Evolutionary conservation across 208 protist genomes (phyloP).

Genomic region (Trypanosoma mega): DNA sequence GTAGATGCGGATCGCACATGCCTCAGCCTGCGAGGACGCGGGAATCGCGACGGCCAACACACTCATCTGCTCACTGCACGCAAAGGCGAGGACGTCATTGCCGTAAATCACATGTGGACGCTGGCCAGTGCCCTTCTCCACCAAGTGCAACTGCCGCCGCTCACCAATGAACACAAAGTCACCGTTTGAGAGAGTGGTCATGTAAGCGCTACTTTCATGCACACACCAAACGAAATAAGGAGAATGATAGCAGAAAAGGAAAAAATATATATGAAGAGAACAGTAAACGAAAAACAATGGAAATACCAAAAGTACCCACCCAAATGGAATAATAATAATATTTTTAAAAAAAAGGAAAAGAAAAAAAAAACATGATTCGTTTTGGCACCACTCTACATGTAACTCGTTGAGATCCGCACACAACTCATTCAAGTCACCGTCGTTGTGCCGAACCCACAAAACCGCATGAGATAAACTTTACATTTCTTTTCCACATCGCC

Average conservation of each 20-base stretch:
- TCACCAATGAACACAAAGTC: constrained; percentile 18
- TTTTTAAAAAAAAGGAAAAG: neutral
- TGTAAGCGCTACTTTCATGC: neutral
- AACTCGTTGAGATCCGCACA: too few species aligned
- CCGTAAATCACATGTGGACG: constrained; percentile 36
- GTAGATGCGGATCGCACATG: constrained; percentile 35
- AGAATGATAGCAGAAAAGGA: neutral
- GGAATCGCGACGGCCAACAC: constrained; percentile 29
- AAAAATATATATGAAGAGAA: neutral
- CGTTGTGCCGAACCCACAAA: too few species aligned
- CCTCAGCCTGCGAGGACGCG: neutral
- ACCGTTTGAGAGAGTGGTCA: constrained; percentile 22
- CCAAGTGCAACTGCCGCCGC: constrained; percentile 14
- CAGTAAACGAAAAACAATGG: neutral
- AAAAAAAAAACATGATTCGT: constrained; percentile 10
- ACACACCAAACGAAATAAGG: constrained; percentile 1
- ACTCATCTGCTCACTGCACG: constrained; percentile 25
- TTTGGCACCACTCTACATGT: neutral
- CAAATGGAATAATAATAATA: too few species aligned
- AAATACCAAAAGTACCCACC: constrained; percentile 12
- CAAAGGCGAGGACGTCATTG: constrained; percentile 32
- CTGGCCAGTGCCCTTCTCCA: constrained; percentile 15
- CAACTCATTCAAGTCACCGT: too few species aligned
- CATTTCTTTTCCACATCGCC: constrained; percentile 11
- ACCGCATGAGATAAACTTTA: too few species aligned